These are phyloP conservation scores for Silene noctiflora DNA, from an alignment of 179 eudicot genomes.

Conservation along the genomic window DNA sequence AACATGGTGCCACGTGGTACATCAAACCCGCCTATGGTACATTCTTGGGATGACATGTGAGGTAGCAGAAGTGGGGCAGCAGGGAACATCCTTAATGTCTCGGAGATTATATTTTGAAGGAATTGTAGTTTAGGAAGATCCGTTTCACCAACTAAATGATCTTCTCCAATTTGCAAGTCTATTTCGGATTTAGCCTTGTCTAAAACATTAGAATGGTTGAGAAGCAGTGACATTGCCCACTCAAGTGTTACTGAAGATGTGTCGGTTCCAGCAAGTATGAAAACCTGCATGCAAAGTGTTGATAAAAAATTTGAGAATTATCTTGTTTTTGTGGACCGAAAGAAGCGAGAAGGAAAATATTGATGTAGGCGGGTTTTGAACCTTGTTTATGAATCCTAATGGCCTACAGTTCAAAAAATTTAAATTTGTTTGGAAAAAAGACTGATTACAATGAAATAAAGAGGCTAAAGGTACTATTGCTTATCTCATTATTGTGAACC, in stretches of 20 bases:
- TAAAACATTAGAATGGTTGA: slow-evolving; percentile 45
- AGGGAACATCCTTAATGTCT: slow-evolving; percentile 49
- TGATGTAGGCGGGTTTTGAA: no score
- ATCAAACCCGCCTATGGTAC: slow-evolving; percentile 34
- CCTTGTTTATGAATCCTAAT: no score
- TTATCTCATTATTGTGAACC: no score
- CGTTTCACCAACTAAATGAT: slow-evolving; percentile 32
- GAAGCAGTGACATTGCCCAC: slow-evolving; percentile 67
- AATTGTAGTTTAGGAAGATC: slow-evolving; percentile 40
- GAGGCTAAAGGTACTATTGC: no score
- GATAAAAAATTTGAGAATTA: no score
- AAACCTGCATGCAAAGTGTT: slow-evolving; percentile 23
- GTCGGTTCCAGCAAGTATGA: slow-evolving; percentile 56
- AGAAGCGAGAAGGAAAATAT: no score
- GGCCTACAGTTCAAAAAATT: no score
- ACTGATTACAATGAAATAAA: no score
- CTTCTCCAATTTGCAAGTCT: slow-evolving; percentile 31
- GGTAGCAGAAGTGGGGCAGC: slow-evolving; percentile 45
- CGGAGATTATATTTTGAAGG: slow-evolving; percentile 40
- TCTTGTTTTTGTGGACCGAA: no score
- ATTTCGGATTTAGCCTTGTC: slow-evolving; percentile 43
- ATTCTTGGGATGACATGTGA: slow-evolving; percentile 47
- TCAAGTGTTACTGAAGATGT: slow-evolving; percentile 51
- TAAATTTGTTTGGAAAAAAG: no score
- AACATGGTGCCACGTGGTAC: slow-evolving; percentile 48